Base-by-base conservation (phyloP, 129 eudicot species). In the Chrysanthemum seticuspe region DNA sequence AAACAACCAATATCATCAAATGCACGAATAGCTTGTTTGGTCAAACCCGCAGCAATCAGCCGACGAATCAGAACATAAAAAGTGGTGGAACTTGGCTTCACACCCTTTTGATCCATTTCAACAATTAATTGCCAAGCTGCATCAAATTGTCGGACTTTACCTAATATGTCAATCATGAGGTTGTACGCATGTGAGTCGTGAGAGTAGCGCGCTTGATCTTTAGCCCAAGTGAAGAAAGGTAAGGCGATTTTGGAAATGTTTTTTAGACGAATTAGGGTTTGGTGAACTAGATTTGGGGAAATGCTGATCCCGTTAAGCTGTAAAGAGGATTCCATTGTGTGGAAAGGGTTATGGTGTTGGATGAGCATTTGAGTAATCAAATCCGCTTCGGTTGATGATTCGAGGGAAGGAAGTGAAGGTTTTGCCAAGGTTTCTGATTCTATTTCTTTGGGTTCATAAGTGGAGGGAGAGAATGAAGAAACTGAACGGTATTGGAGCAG, bases 261-360 rank as follows among this genome's bases (percentile, higher is more conserved):
- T 49, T 70, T 67, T 7, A 94, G 83, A 18, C 98, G 98, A 31
- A 94, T 74, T 62, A 94, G 96, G 73, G 88, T 90, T 66, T 90
- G 98, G 82, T 88, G 92, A 58, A 90, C 75, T 47, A 94, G 82
- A 51, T 2, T 0, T n/a, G 89, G 79, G 64, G 88, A 68, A 9
- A 90, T 77, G 15, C 73, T 62, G 21, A 92, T 73, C 54, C 93
- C 96, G 48, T 62, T 56, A 48, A 94, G 93, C 34, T 90, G 96
- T 66, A 86, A 86, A 16, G 98, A 87, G 25, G 98, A 93, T 70
- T 94, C 97, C 81, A 83, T 82, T 25, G 89, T 50, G 84, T 94
- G 98, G 66, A 82, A 94, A 0, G 98, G 98, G 85, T 94, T 94
- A 87, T 90, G 98, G 74, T 94, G 96, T 15, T 76, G 81, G 75